These are phyloP conservation scores for Penicillium crystallinum DNA, from an alignment of 495 filamentous ascomycete genomes.

Conservation along the genomic window DNA sequence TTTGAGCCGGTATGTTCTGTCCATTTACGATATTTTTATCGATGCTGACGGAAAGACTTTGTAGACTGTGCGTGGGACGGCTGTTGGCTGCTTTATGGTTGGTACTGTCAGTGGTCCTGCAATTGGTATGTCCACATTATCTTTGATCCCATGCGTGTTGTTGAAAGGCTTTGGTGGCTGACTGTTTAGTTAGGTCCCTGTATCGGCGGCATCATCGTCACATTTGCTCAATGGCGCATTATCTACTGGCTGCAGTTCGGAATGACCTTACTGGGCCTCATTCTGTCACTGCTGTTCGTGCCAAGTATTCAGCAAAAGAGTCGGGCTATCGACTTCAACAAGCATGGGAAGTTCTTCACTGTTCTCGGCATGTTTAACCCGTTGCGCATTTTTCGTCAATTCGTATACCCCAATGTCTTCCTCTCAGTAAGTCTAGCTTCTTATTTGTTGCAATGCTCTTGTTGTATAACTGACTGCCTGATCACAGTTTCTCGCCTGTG, in stretches of 20 bases:
- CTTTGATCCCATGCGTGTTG: neutral
- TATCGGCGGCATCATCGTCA: slow-evolving; percentile 51
- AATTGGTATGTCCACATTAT: slow-evolving; percentile 39
- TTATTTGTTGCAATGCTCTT: too few species aligned
- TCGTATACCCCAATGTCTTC: slow-evolving; percentile 39
- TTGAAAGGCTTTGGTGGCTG: neutral
- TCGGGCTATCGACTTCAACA: neutral
- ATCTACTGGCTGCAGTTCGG: slow-evolving; percentile 57
- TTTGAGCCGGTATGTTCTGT: slow-evolving; percentile 36
- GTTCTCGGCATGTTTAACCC: slow-evolving; percentile 37
- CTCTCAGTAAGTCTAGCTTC: slow-evolving; percentile 27
- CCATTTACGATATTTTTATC: neutral
- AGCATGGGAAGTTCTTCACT: slow-evolving; percentile 1
- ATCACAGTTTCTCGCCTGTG: slow-evolving; percentile 54
- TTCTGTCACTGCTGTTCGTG: slow-evolving; percentile 35
- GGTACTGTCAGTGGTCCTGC: slow-evolving; percentile 53
- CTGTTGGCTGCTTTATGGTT: slow-evolving; percentile 49
- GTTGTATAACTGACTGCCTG: neutral
- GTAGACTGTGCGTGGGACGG: slow-evolving; percentile 51
- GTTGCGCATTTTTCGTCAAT: slow-evolving; percentile 28
- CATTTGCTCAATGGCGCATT: slow-evolving; percentile 49
- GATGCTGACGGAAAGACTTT: slow-evolving; percentile 1
- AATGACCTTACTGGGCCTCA: slow-evolving; percentile 40
- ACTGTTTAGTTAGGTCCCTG: slow-evolving; percentile 32
- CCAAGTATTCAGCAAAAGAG: slow-evolving; percentile 26